These are phyloP conservation scores for Sporobolomyces roseus DNA, from an alignment of 768 basidiomycete species.

Conservation along the genomic window DNA sequence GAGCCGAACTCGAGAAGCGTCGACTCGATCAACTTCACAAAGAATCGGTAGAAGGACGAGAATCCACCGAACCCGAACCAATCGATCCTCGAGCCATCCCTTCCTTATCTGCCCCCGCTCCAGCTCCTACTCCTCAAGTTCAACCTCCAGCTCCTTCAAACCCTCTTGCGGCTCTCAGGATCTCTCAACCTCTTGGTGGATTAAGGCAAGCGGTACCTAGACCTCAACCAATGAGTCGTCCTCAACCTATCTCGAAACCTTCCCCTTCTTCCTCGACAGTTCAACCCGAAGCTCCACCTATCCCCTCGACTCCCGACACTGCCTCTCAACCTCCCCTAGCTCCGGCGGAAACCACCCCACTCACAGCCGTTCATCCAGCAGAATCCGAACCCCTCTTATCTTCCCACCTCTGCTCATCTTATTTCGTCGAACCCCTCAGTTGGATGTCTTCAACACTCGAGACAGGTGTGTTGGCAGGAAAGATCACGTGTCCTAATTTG, in stretches of 20 bases:
- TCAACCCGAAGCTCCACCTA: background rate
- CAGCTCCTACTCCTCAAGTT: background rate
- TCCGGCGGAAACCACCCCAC: background rate
- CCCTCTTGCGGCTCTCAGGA: conserved; percentile 34
- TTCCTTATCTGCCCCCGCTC: background rate
- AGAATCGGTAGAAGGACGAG: background rate
- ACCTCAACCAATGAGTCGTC: conserved; percentile 23
- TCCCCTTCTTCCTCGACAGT: background rate
- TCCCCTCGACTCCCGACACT: background rate
- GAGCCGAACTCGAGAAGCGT: conserved; percentile 34
- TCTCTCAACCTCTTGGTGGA: conserved; percentile 36
- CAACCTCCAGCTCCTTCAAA: background rate
- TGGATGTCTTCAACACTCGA: conserved; percentile 90
- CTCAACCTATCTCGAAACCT: background rate
- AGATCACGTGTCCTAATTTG: conserved; percentile 85
- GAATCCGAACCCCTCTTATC: conserved; percentile 40
- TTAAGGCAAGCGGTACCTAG: conserved; percentile 27
- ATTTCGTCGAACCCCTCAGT: conserved; percentile 91
- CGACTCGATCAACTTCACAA: conserved; percentile 34
- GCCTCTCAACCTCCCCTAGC: background rate
- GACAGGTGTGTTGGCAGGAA: conserved; percentile 73
- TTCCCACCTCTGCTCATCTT: conserved; percentile 68
- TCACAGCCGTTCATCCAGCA: background rate
- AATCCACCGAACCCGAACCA: background rate
- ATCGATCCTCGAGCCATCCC: conserved; percentile 17